phyloP scores from a whole-genome alignment of 2,329 filamentous ascomycete species.

The Fusarium torreyae region DNA sequence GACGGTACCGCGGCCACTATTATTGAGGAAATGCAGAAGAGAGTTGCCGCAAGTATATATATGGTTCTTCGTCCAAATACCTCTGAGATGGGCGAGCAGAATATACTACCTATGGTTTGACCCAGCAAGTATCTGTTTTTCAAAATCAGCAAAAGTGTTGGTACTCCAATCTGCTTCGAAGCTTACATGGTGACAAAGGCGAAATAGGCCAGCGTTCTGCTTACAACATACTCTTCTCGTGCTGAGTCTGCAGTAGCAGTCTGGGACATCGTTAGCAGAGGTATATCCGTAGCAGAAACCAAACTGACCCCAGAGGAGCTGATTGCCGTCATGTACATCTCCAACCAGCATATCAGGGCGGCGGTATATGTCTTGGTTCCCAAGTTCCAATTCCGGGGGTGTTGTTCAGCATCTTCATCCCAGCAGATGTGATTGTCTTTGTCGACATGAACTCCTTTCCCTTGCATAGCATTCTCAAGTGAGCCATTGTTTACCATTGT shows the following conservation, averaged over 20 bases:
- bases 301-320: constrained; percentile 6
- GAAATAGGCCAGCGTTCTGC: constrained; percentile 11
- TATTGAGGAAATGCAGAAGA: constrained; percentile 3
- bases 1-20: constrained; percentile 12
- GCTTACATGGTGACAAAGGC: constrained; percentile 12
- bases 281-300: too few relatives aligned
- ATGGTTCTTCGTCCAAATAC: constrained; percentile 11
- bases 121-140: constrained; percentile 2
- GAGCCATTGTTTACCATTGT: neutral
- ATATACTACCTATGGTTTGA: constrained; percentile 9
- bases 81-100: constrained; percentile 11
- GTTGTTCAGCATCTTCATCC: constrained; percentile 7
- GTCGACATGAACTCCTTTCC: constrained; percentile 7
- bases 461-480: neutral
- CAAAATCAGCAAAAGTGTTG: neutral
- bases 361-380: constrained; percentile 3
- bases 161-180: neutral
- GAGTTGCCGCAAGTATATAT: constrained; percentile 5
- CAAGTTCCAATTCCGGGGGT: constrained; percentile 3
- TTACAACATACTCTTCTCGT: constrained; percentile 2
- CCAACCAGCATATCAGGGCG: constrained; percentile 11
- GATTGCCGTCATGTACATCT: constrained; percentile 19
- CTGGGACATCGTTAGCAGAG: neutral
- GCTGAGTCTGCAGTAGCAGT: constrained; percentile 4
- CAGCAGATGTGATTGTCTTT: neutral